These are phyloP conservation scores for Petunia hybrid DNA, from an alignment of 305 asterid genomes.

Conservation along the genomic window DNA sequence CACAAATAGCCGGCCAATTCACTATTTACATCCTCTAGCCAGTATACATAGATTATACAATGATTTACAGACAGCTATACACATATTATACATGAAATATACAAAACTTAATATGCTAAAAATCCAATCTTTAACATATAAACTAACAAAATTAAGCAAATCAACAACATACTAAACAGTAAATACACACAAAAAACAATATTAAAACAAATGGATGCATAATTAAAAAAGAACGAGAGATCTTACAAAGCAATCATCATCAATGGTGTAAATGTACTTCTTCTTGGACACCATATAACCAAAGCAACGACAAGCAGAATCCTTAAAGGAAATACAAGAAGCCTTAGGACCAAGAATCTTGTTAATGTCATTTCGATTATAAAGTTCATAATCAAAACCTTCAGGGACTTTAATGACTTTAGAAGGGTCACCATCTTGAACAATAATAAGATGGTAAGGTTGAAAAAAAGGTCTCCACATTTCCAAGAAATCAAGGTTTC, in stretches of 20 bases:
- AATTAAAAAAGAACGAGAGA: neutral
- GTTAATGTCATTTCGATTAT: conserved; percentile 70
- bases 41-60: too few species aligned
- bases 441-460: conserved; percentile 69
- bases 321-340: conserved; percentile 82
- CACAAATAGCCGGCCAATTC: too few species aligned
- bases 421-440: conserved; percentile 78
- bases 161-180: conserved; percentile 11
- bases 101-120: too few species aligned
- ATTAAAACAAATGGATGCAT: neutral
- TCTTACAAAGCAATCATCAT: conserved; percentile 85
- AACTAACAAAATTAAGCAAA: conserved; percentile 30
- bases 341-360: conserved; percentile 74
- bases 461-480: conserved; percentile 66
- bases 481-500: conserved; percentile 55
- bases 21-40: too few species aligned
- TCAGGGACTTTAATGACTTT: conserved; percentile 64
- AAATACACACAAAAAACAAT: neutral
- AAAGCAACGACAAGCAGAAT: conserved; percentile 82
- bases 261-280: conserved; percentile 83
- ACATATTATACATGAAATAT: too few species aligned
- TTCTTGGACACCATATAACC: conserved; percentile 76
- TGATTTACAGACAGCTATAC: too few species aligned
- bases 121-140: neutral
- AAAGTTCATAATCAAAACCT: conserved; percentile 74